Conservation (phyloP, 805 yeast genomes). For the Ogataea corticis region DNA sequence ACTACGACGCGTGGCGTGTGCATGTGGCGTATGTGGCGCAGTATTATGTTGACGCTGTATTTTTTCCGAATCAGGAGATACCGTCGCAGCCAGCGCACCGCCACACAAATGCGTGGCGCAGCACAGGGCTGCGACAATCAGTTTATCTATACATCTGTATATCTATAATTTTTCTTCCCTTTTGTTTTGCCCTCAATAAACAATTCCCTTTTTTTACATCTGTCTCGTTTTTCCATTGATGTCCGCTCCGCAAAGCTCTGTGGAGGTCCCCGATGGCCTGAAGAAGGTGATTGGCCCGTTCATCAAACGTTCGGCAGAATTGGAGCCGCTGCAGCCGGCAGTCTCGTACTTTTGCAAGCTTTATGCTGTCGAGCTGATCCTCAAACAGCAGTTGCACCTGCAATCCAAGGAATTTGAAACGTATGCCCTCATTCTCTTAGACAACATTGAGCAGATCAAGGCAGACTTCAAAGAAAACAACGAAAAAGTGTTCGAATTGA, state of each 20-base stretch:
- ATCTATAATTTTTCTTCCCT: too few species aligned
- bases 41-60: background rate
- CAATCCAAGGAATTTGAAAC: conserved; percentile 53
- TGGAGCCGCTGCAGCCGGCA: conserved; percentile 58
- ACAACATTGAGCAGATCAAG: conserved; percentile 65
- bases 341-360: conserved; percentile 72
- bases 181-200: too few species aligned
- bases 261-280: conserved; percentile 32
- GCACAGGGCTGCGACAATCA: background rate
- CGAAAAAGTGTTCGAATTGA: conserved; percentile 45
- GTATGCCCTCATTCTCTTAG: conserved; percentile 63
- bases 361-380: conserved; percentile 72
- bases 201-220: background rate
- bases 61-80: background rate
- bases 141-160: too few species aligned
- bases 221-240: conserved; percentile 4
- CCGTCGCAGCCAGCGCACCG: background rate
- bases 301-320: conserved; percentile 57
- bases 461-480: conserved; percentile 37
- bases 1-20: too few species aligned
- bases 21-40: background rate
- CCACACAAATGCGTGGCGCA: background rate
- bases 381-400: conserved; percentile 60
- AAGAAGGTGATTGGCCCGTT: conserved; percentile 44
- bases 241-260: conserved; percentile 5